phyloP scores from a whole-genome alignment of 2,329 filamentous ascomycete species.

The Lachnellula occidentalis region DNA sequence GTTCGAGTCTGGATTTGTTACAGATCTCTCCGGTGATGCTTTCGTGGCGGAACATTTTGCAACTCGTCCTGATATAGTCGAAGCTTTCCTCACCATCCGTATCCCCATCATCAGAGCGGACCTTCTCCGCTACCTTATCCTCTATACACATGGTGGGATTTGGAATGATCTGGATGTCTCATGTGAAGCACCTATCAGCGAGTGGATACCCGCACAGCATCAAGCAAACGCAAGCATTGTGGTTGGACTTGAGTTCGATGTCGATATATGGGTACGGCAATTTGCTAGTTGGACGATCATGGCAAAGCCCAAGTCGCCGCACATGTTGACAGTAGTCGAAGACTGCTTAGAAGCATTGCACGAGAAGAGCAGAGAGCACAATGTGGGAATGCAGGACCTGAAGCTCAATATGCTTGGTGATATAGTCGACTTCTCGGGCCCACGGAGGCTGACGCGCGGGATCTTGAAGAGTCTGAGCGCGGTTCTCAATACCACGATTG shows the following conservation, averaged over 20 bases:
- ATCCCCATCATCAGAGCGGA: conserved; percentile 38
- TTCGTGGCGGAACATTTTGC: conserved; percentile 33
- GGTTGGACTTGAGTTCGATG: conserved; percentile 36
- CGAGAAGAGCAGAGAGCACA: conserved; percentile 11
- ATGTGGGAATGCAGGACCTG: conserved; percentile 16
- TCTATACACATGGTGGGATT: conserved; percentile 37
- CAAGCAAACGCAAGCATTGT: conserved; percentile 29
- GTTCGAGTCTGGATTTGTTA: conserved; percentile 25
- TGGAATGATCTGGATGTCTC: conserved; percentile 38
- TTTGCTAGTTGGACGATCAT: conserved; percentile 32
- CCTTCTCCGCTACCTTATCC: conserved; percentile 38
- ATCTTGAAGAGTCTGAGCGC: conserved; percentile 25
- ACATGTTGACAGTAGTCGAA: conserved; percentile 27
- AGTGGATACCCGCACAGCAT: conserved; percentile 35
- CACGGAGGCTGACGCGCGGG: conserved; percentile 25
- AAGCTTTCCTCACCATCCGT: conserved; percentile 31
- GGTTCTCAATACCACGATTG: neutral
- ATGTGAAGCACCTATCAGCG: conserved; percentile 30
- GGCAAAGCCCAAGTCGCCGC: conserved; percentile 22
- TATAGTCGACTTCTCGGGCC: conserved; percentile 29
- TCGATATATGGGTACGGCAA: conserved; percentile 1
- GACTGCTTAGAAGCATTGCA: conserved; percentile 25
- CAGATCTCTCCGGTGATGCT: conserved; percentile 18
- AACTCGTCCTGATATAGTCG: conserved; percentile 34
- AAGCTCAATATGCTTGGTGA: conserved; percentile 25